phyloP scores from a whole-genome alignment of 257 asterid species.

The Primulina huaijiensis region DNA sequence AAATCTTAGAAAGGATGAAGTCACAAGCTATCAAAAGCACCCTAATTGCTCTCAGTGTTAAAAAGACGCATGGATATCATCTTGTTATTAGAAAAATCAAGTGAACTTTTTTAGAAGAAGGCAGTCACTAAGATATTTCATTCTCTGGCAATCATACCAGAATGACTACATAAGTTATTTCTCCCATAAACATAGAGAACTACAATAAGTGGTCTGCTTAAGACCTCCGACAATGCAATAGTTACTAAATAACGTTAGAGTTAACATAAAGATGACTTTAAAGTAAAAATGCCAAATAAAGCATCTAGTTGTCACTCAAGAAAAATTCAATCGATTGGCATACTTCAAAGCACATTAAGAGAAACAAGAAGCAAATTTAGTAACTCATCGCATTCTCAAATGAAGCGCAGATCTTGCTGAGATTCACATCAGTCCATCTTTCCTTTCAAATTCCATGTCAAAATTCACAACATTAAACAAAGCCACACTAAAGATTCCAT shows the following conservation, averaged over 20 bases:
- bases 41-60: conserved; percentile 18
- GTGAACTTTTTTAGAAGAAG: too few species aligned
- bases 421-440: neutral
- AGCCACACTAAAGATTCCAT: neutral
- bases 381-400: conserved; percentile 15
- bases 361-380: conserved; percentile 22
- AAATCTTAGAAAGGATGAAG: conserved; percentile 22
- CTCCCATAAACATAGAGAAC: too few species aligned
- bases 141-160: too few species aligned
- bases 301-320: conserved; percentile 3
- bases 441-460: neutral
- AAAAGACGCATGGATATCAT: conserved; percentile 4
- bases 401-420: conserved; percentile 4
- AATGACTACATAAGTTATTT: too few species aligned
- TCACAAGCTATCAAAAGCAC: conserved; percentile 16
- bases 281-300: neutral
- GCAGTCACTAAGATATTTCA: too few species aligned
- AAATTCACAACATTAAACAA: neutral
- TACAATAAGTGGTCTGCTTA: neutral
- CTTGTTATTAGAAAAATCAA: too few species aligned
- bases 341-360: neutral
- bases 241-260: neutral
- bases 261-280: neutral
- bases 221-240: conserved; percentile 12
- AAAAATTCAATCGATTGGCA: neutral